These are phyloP conservation scores for Cardamine resedifolia DNA, from an alignment of 345 rosid species.

Conservation along the genomic window DNA sequence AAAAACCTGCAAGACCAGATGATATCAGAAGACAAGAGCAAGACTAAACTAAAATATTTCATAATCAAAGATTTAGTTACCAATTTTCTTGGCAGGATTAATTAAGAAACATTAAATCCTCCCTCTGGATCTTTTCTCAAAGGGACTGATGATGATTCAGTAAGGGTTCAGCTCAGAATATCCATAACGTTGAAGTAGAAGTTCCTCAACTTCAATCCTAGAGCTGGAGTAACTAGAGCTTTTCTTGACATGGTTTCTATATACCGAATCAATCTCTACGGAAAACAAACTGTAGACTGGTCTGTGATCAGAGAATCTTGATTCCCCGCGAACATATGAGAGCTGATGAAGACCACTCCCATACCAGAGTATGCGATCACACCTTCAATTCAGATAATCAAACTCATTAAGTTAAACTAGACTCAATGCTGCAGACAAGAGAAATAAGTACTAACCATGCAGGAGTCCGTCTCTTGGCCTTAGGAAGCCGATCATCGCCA, in stretches of 20 bases:
- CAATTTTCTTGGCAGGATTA: not conserved
- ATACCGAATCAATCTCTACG: constrained; percentile 82
- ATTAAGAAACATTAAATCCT: not conserved
- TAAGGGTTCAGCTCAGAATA: constrained; percentile 50
- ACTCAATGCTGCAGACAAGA: not conserved
- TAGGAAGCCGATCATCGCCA: constrained; percentile 74
- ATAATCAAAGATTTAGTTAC: not conserved
- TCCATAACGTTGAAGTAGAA: constrained; percentile 63
- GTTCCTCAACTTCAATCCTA: constrained; percentile 86
- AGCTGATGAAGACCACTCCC: constrained; percentile 81
- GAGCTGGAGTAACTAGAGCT: constrained; percentile 68
- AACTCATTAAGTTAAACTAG: constrained; percentile 5
- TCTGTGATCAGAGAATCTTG: constrained; percentile 96
- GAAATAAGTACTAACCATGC: constrained; percentile 59
- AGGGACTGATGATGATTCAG: constrained; percentile 33
- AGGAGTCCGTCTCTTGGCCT: constrained; percentile 95
- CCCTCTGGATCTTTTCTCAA: not conserved
- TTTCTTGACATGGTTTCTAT: constrained; percentile 58
- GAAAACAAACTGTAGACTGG: constrained; percentile 83
- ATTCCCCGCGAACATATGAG: constrained; percentile 97
- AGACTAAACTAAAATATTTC: not conserved
- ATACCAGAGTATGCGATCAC: constrained; percentile 97
- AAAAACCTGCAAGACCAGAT: not conserved
- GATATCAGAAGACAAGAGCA: constrained; percentile 17
- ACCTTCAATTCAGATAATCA: constrained; percentile 51